A percentile compares a stretch with the other conserved stretches of the same genome.
phyloP scores from a whole-genome alignment of 306 rosid genomes.

The Cicer pinnatifidum region DNA sequence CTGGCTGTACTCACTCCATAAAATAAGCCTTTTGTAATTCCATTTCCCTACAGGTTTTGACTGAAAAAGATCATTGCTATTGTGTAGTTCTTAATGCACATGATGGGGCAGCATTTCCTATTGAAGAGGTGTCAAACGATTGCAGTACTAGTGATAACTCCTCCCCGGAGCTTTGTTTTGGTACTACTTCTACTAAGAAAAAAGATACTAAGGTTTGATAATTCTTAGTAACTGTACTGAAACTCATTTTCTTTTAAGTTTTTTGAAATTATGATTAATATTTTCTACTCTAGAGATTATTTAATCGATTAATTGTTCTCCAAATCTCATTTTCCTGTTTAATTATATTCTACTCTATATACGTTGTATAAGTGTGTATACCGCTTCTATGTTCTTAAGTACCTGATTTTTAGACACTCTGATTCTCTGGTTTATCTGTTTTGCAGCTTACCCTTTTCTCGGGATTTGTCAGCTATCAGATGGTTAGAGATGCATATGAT shows the following conservation, averaged over 20 bases:
- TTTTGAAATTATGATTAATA: constrained; percentile 19
- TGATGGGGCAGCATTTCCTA: constrained; percentile 96
- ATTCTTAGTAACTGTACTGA: constrained; percentile 37
- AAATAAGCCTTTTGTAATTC: constrained; percentile 39
- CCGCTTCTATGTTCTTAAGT: constrained; percentile 27
- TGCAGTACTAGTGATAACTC: constrained; percentile 57
- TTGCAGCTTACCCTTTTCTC: constrained; percentile 97
- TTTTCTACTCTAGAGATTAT: constrained; percentile 26
- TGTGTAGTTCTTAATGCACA: constrained; percentile 97
- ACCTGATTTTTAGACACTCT: constrained; percentile 45
- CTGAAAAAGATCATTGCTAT: constrained; percentile 91
- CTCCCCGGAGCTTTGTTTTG: constrained; percentile 40
- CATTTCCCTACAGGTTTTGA: constrained; percentile 72
- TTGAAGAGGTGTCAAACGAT: constrained; percentile 52
- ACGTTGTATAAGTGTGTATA: not conserved
- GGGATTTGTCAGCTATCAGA: constrained; percentile 98
- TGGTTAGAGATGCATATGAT: constrained; percentile 98
- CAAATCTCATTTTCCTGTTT: constrained; percentile 17
- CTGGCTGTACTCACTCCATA: constrained; percentile 28
- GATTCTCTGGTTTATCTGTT: constrained; percentile 47
- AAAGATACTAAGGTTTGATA: constrained; percentile 73
- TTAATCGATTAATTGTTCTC: not conserved
- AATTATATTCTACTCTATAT: constrained; percentile 16
- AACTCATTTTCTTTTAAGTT: constrained; percentile 25
- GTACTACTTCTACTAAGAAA: constrained; percentile 47